phyloP scores from a whole-genome alignment of 768 basidiomycete genomes.

The Suillus clintonianus region DNA sequence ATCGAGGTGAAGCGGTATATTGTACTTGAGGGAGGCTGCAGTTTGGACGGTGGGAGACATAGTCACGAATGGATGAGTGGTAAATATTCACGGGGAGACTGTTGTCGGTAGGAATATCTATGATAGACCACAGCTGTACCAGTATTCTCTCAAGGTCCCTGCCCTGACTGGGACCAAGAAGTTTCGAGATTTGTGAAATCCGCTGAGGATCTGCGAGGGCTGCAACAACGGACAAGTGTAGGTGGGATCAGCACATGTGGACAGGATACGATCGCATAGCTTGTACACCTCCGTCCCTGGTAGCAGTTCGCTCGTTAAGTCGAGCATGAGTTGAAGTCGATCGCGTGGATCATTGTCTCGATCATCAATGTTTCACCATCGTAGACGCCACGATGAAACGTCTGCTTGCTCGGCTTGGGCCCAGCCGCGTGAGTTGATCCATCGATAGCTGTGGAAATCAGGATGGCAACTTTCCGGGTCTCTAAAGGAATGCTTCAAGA shows the following conservation, averaged over 20 bases:
- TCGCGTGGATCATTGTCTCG: no score
- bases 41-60: not conserved
- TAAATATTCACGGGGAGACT: not conserved
- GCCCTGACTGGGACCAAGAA: not conserved
- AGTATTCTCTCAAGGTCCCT: not conserved
- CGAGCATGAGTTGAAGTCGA: not conserved
- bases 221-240: not conserved
- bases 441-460: no score
- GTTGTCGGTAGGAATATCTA: not conserved
- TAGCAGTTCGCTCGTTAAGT: not conserved
- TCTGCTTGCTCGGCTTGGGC: no score
- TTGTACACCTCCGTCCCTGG: not conserved
- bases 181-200: not conserved
- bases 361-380: no score
- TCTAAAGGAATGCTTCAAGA: no score
- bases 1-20: not conserved
- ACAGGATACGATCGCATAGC: not conserved
- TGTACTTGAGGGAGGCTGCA: not conserved
- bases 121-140: not conserved
- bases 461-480: no score
- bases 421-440: no score
- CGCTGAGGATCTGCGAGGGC: not conserved
- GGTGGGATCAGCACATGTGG: not conserved
- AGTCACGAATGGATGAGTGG: not conserved
- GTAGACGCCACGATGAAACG: no score